Base-by-base conservation (phyloP, 495 filamentous ascomycete species). In the Podospora australis region DNA sequence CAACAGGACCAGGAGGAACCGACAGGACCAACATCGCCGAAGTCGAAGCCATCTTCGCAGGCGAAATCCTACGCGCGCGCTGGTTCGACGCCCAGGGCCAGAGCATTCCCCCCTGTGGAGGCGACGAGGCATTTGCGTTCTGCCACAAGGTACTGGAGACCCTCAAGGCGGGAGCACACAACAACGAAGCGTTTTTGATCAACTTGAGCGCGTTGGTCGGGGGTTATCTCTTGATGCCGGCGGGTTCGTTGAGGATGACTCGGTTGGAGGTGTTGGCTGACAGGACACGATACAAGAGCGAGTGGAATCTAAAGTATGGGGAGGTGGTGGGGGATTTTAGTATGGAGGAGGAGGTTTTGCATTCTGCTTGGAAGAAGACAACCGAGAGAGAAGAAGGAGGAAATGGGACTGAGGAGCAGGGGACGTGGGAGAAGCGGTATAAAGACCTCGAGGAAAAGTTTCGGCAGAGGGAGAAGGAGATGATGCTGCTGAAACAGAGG, bases 161-260 rank as follows among this genome's bases (percentile, higher is more conserved):
- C 45, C 56, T 80, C 19, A 56, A 67, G 13, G 58, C 56, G 2
- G 58, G 70, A 19, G 69, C 72, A 0, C 56, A 59, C 0, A 70
- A 60, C 11, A 69, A 69, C 6, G 66, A 77, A 55, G 65, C 67
- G 0, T 80, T 78, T 46, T 55, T 80, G 6, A 78, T 78, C 25
- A 78, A 78, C 48, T 55, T 78, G 0, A 61, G 71, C 1, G 73
- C 73, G 10, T 60, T 80, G 30, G 70, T 64, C 7, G 75, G 77
- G 4, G 72, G 71, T 4, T 66, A 62, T 26, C 51, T 68, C 6
- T 48, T 79, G 38, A 70, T 75, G 61, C 58, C 55, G 3, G 53
- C 56, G 6, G 58, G 54, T 19, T 55, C 49, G 25, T 55, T 70
- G 21, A 57, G 52, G 16, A 65, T 77, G 29, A 70, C 63, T 9